These are phyloP conservation scores for Ogataea ramenticola DNA, from an alignment of 805 yeast species.

Conservation along the genomic window DNA sequence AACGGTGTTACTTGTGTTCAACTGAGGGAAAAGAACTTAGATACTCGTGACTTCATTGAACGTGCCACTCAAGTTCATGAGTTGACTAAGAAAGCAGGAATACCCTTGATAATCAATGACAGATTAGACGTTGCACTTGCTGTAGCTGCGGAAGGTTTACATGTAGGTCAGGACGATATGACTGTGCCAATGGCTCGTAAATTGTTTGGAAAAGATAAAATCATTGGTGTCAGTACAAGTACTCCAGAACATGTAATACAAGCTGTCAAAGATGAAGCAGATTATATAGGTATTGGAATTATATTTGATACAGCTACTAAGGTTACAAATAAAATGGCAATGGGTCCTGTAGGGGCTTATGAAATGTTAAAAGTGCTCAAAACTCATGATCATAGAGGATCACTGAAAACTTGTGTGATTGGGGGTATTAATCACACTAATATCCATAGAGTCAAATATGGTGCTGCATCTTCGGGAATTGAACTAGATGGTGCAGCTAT, in stretches of 20 bases:
- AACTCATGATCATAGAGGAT: conserved; percentile 11
- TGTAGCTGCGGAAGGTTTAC: conserved; percentile 84
- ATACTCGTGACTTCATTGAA: conserved; percentile 59
- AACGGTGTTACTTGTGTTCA: conserved; percentile 81
- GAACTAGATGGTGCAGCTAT: conserved; percentile 78
- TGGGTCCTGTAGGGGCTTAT: conserved; percentile 66
- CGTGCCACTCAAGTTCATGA: conserved; percentile 55
- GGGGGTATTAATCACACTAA: conserved; percentile 72
- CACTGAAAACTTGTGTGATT: conserved; percentile 61
- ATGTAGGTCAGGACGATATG: conserved; percentile 92
- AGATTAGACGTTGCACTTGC: conserved; percentile 87
- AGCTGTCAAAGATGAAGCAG: conserved; percentile 45
- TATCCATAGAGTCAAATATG: conserved; percentile 48
- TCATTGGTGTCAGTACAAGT: conserved; percentile 74
- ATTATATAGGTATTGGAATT: conserved; percentile 83
- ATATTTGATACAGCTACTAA: conserved; percentile 72
- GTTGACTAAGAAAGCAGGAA: conserved; percentile 48
- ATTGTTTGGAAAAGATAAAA: conserved; percentile 65
- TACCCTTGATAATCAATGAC: conserved; percentile 82
- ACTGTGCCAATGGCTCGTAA: conserved; percentile 47
- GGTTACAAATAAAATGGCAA: conserved; percentile 42
- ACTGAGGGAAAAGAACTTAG: conserved; percentile 69
- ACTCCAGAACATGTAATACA: conserved; percentile 45
- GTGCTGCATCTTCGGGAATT: conserved; percentile 37
- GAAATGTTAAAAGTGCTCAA: conserved; percentile 42